Percentiles rank a stretch among this genome's conserved stretches.
Conservation (phyloP, 2,329 filamentous ascomycete species). For the Mariannaea sp. region DNA sequence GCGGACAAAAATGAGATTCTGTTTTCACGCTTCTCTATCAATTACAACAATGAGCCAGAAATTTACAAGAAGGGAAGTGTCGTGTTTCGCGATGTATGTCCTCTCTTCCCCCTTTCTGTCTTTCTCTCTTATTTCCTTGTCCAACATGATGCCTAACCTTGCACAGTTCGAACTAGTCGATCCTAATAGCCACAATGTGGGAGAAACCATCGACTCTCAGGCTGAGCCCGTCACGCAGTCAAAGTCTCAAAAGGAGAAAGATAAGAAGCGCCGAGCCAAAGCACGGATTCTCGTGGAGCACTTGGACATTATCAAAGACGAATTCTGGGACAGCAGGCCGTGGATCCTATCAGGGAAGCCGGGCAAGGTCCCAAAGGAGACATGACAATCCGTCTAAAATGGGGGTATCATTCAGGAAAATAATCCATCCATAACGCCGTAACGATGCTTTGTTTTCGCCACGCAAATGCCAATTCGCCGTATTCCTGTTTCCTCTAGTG, state of each 20-base stretch:
- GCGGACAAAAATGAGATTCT: slow-evolving; percentile 96
- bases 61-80: slow-evolving; percentile 95
- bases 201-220: slow-evolving; percentile 52
- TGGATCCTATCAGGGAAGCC: slow-evolving; percentile 81
- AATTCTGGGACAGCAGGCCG: slow-evolving; percentile 87
- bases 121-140: too few species aligned
- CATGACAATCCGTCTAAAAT: slow-evolving; percentile 41
- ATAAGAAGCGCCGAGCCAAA: slow-evolving; percentile 80
- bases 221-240: slow-evolving; percentile 64
- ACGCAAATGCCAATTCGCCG: slow-evolving; percentile 18
- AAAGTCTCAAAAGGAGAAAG: slow-evolving; percentile 81
- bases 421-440: slow-evolving; percentile 37
- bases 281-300: slow-evolving; percentile 82
- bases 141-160: slow-evolving; percentile 31
- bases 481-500: slow-evolving; percentile 19
- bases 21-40: slow-evolving; percentile 85
- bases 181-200: slow-evolving; percentile 53
- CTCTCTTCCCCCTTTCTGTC: too few species aligned
- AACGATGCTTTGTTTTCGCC: slow-evolving; percentile 29
- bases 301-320: slow-evolving; percentile 92
- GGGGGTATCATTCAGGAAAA: slow-evolving; percentile 41
- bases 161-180: slow-evolving; percentile 72
- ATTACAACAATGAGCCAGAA: slow-evolving; percentile 96
- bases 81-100: slow-evolving; percentile 76
- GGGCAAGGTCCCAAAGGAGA: slow-evolving; percentile 69